A percentile compares a stretch with the other conserved stretches of the same genome.
These are phyloP conservation scores for Globisporangium paddicum DNA, from an alignment of 352 stramenopile species.

Conservation along the genomic window DNA sequence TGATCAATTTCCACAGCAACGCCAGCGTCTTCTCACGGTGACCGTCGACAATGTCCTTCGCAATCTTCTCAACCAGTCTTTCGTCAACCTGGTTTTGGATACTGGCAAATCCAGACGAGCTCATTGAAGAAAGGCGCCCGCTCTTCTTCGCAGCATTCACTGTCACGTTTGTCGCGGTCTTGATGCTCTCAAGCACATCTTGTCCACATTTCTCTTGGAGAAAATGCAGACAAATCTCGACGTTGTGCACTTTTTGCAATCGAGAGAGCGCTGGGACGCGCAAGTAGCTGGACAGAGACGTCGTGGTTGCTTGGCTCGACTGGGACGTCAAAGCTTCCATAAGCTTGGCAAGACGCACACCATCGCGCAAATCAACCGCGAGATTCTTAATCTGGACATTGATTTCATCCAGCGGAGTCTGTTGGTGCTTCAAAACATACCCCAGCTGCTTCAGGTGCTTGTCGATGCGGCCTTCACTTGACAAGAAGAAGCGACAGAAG, in stretches of 20 bases:
- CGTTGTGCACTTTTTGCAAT: constrained; percentile 96
- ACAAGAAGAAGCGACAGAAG: constrained; percentile 92
- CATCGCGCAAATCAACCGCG: constrained; percentile 95
- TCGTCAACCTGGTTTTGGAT: constrained; percentile 49
- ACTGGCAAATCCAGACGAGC: constrained; percentile 39
- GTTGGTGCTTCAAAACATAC: constrained; percentile 87
- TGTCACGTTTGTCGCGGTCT: constrained; percentile 18
- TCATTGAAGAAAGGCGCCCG: constrained; percentile 18
- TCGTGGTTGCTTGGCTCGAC: constrained; percentile 11
- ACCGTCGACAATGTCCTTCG: constrained; percentile 95
- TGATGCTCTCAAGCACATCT: constrained; percentile 51
- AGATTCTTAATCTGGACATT: constrained; percentile 91
- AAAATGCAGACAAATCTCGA: constrained; percentile 87
- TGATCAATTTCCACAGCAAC: constrained; percentile 93
- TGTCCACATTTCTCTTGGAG: constrained; percentile 70
- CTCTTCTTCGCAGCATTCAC: constrained; percentile 7
- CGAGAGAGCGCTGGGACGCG: constrained; percentile 93
- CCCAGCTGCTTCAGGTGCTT: constrained; percentile 89
- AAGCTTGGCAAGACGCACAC: constrained; percentile 90
- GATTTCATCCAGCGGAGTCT: constrained; percentile 94
- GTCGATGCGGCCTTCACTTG: constrained; percentile 92
- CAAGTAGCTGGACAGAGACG: constrained; percentile 72
- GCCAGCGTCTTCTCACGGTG: constrained; percentile 94
- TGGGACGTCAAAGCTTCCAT: constrained; percentile 84
- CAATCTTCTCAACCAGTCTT: constrained; percentile 51